phyloP scores from a whole-genome alignment of 1,139 yeast genomes.

The Suhomyces wounanorum region DNA sequence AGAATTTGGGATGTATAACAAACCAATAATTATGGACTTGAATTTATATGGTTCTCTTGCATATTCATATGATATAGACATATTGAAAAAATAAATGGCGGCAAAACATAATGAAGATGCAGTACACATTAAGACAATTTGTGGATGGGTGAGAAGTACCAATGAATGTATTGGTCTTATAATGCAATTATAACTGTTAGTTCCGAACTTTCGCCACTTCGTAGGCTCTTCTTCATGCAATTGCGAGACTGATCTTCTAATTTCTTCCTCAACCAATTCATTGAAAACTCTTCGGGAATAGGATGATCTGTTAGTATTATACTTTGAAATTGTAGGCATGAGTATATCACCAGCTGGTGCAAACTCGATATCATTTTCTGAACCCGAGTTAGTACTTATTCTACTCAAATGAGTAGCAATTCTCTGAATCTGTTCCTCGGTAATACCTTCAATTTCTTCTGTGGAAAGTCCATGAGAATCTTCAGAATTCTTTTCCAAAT shows the following conservation, averaged over 20 bases:
- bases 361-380: conserved; percentile 21
- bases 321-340: conserved; percentile 40
- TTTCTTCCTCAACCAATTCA: conserved; percentile 27
- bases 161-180: conserved; percentile 53
- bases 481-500: conserved; percentile 7
- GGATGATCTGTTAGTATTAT: conserved; percentile 37
- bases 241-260: conserved; percentile 12
- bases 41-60: conserved; percentile 70
- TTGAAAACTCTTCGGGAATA: conserved; percentile 34
- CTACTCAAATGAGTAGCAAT: conserved; percentile 23
- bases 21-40: conserved; percentile 64
- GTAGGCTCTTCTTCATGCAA: neutral
- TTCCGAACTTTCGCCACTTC: conserved; percentile 17
- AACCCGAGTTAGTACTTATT: conserved; percentile 8
- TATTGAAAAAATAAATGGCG: conserved; percentile 69
- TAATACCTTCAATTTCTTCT: conserved; percentile 17
- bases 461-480: conserved; percentile 17
- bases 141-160: conserved; percentile 64
- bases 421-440: conserved; percentile 21
- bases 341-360: conserved; percentile 38
- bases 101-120: conserved; percentile 73
- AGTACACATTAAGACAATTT: conserved; percentile 63
- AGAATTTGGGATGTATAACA: conserved; percentile 82
- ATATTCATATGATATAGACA: conserved; percentile 69
- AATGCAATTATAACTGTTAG: conserved; percentile 41